Evolutionary conservation across 805 yeast genomes (phyloP).

Genomic region (Wickerhamiella nectarea): DNA sequence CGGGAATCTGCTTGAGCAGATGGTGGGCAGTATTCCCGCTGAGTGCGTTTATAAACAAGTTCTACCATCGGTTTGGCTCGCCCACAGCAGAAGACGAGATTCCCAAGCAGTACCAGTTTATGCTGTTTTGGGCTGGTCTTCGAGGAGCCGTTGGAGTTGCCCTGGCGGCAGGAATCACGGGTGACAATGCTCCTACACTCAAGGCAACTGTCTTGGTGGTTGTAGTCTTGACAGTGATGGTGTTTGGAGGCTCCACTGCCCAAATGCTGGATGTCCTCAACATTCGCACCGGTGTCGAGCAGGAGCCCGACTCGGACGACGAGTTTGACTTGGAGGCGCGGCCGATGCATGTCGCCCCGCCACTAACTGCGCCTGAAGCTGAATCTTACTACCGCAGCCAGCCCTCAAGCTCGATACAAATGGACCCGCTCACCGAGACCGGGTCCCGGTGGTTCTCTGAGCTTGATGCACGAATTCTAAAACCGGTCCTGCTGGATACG

Average conservation of each 20-base stretch:
- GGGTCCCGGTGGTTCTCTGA: constrained; percentile 62
- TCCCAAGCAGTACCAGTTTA: constrained; percentile 90
- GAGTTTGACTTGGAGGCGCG: constrained; percentile 80
- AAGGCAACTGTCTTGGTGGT: constrained; percentile 93
- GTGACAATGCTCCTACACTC: constrained; percentile 76
- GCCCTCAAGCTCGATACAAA: constrained; percentile 7
- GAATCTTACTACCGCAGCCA: constrained; percentile 2
- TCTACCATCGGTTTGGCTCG: constrained; percentile 27
- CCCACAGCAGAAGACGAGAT: constrained; percentile 65
- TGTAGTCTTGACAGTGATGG: constrained; percentile 87
- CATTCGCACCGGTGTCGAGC: constrained; percentile 80
- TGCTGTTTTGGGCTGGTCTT: constrained; percentile 99
- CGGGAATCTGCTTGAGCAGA: constrained; percentile 85
- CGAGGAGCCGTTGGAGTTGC: constrained; percentile 99
- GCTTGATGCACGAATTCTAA: constrained; percentile 85
- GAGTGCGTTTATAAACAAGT: constrained; percentile 69
- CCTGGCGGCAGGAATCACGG: constrained; percentile 91
- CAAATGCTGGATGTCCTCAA: constrained; percentile 93
- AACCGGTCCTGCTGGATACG: constrained; percentile 72
- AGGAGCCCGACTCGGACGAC: constrained; percentile 75
- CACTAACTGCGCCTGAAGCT: not conserved
- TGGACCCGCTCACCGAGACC: constrained; percentile 13
- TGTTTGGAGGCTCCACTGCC: constrained; percentile 97
- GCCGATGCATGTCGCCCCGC: constrained; percentile 4
- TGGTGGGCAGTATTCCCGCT: constrained; percentile 97